These are phyloP conservation scores for Hypoxylon sp. DNA, from an alignment of 2,329 filamentous ascomycete genomes.

Conservation along the genomic window DNA sequence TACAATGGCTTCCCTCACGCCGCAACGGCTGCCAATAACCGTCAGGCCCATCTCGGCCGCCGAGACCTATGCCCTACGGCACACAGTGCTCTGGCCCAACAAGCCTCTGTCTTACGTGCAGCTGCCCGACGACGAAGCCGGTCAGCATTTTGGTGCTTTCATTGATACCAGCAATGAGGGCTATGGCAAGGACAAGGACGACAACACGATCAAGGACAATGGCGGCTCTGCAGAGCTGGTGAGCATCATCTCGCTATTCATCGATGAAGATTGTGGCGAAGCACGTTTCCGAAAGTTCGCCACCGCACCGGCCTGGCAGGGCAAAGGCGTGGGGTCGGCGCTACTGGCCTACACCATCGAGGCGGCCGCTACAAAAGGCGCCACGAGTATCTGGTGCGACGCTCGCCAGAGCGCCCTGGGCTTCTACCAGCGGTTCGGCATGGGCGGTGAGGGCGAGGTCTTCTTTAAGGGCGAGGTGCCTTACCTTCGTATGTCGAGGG, in stretches of 20 bases:
- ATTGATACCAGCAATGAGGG: not conserved
- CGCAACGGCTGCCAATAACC: constrained; percentile 22
- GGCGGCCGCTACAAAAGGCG: constrained; percentile 40
- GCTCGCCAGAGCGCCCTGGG: constrained; percentile 46
- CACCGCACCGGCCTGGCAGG: constrained; percentile 46
- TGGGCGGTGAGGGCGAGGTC: constrained; percentile 43
- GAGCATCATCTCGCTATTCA: constrained; percentile 49
- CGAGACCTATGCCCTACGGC: constrained; percentile 46
- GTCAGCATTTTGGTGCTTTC: constrained; percentile 48
- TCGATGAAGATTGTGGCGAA: constrained; percentile 35
- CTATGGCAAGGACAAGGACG: not conserved
- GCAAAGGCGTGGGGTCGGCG: constrained; percentile 45
- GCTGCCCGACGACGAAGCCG: constrained; percentile 44
- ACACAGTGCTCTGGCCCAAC: constrained; percentile 48
- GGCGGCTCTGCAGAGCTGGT: constrained; percentile 29
- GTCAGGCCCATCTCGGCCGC: constrained; percentile 42
- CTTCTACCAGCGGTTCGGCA: constrained; percentile 48
- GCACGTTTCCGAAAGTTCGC: constrained; percentile 50
- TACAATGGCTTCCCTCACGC: constrained; percentile 12
- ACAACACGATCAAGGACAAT: constrained; percentile 1
- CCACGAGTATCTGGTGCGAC: constrained; percentile 48
- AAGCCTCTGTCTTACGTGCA: constrained; percentile 46
- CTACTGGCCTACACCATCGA: constrained; percentile 45
- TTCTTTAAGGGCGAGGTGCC: constrained; percentile 48
- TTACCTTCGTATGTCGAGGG: constrained; percentile 45